phyloP scores from a whole-genome alignment of 1,284 basidiomycete genomes.

The Trichosporon coremiiforme region DNA sequence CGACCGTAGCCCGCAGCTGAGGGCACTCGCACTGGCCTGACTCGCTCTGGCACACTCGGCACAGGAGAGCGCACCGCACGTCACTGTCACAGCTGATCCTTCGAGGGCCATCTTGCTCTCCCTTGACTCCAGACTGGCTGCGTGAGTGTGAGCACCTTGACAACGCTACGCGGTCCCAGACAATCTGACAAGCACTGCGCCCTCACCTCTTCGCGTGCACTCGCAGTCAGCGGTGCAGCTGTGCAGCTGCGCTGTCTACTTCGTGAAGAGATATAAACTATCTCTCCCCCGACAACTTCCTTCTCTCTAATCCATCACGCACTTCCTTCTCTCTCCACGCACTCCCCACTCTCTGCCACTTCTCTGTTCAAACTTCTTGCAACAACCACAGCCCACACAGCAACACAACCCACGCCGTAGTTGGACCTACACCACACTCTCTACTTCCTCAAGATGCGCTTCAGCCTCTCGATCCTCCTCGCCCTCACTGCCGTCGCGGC shows the following conservation, averaged over 20 bases:
- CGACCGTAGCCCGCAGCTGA: too few relatives aligned
- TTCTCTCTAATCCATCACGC: neutral
- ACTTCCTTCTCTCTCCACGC: neutral
- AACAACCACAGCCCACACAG: neutral
- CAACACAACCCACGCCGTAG: neutral
- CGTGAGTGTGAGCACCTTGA: neutral
- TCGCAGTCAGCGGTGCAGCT: neutral
- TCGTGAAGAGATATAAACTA: neutral
- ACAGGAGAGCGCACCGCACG: too few relatives aligned
- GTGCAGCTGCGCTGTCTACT: neutral
- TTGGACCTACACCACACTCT: constrained; percentile 1
- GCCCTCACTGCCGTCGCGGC: neutral
- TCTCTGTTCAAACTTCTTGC: constrained; percentile 4
- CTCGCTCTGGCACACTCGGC: neutral
- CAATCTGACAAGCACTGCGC: neutral
- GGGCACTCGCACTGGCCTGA: too few relatives aligned
- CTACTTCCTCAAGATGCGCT: neutral
- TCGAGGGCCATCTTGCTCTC: too few relatives aligned
- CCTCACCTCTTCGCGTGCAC: neutral
- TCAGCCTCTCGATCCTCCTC: neutral
- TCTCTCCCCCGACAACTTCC: neutral
- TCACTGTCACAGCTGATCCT: too few relatives aligned
- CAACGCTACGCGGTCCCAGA: neutral
- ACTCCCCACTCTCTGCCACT: neutral
- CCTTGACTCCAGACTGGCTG: neutral